These are phyloP conservation scores for Fraxinus xanthoxyloides DNA, from an alignment of 305 asterid genomes.

Conservation along the genomic window DNA sequence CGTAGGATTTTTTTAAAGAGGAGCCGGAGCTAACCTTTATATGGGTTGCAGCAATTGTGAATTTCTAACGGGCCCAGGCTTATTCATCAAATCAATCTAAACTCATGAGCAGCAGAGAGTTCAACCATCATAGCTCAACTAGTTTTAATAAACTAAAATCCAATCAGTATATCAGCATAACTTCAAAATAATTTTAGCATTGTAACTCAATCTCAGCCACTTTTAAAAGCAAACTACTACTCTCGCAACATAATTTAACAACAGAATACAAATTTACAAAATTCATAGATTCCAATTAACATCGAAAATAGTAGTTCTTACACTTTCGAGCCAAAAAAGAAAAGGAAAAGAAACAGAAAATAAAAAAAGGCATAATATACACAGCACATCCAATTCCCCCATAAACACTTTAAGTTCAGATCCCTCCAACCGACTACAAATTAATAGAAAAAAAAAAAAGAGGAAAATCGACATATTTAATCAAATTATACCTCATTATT, in stretches of 20 bases:
- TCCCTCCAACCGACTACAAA: not conserved
- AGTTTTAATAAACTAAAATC: not conserved
- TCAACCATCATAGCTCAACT: not conserved
- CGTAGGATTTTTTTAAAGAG: not conserved
- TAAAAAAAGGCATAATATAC: constrained; percentile 7
- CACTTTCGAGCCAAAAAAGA: constrained; percentile 3
- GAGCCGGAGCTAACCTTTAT: not conserved
- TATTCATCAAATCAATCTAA: not conserved
- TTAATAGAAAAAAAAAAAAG: not conserved
- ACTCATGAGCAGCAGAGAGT: not conserved
- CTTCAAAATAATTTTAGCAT: not conserved
- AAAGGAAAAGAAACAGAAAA: constrained; percentile 3
- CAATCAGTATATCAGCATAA: not conserved
- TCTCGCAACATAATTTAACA: constrained; percentile 3
- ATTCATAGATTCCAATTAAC: constrained; percentile 14
- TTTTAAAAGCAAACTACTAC: not conserved
- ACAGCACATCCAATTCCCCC: constrained; percentile 5
- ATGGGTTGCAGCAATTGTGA: not conserved
- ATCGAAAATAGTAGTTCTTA: constrained; percentile 8
- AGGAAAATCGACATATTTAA: not conserved
- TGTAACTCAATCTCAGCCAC: not conserved
- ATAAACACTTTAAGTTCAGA: not conserved
- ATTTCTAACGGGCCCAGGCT: not conserved
- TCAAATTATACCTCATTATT: constrained; percentile 20
- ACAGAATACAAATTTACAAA: constrained; percentile 20